A percentile compares a stretch with the other conserved stretches of the same genome.
Evolutionary conservation across 2,329 filamentous ascomycete species (phyloP).

Genomic region (Alternaria gansuensis): DNA sequence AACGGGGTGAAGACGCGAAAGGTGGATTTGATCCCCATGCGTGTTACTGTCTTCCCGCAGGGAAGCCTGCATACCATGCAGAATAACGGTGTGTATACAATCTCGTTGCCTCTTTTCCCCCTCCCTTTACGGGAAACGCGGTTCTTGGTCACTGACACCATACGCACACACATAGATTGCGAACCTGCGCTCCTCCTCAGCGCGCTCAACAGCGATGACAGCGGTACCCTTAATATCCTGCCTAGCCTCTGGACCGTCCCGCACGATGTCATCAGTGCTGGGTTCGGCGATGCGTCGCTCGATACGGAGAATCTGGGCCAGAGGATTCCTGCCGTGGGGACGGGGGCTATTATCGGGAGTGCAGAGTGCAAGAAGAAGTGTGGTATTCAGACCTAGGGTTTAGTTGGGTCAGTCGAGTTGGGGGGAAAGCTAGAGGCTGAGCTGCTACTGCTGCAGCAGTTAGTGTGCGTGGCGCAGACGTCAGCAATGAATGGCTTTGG

Average conservation of each 20-base stretch:
- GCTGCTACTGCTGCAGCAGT: slow-evolving; percentile 1
- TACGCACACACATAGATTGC: slow-evolving; percentile 51
- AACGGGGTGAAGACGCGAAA: slow-evolving; percentile 59
- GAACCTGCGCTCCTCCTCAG: slow-evolving; percentile 61
- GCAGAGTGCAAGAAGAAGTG: slow-evolving; percentile 54
- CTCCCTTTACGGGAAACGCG: not conserved
- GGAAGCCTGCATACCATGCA: slow-evolving; percentile 62
- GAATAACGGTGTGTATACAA: slow-evolving; percentile 56
- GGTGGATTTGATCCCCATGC: slow-evolving; percentile 55
- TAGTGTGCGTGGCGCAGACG: slow-evolving; percentile 5
- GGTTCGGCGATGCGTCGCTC: slow-evolving; percentile 52
- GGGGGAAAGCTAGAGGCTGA: not conserved
- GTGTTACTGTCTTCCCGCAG: slow-evolving; percentile 62
- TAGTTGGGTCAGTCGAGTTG: not conserved
- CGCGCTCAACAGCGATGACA: slow-evolving; percentile 60
- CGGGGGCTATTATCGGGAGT: slow-evolving; percentile 55
- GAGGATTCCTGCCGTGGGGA: slow-evolving; percentile 53
- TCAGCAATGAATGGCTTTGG: not conserved
- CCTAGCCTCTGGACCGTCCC: slow-evolving; percentile 56
- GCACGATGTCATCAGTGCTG: slow-evolving; percentile 55
- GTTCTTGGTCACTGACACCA: not conserved
- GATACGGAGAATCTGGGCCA: slow-evolving; percentile 44
- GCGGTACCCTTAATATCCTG: slow-evolving; percentile 60
- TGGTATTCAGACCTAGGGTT: slow-evolving; percentile 24
- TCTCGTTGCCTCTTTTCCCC: slow-evolving; percentile 1